Evolutionary conservation across 495 filamentous ascomycete genomes (phyloP).

Genomic region (Extremus antarcticus): DNA sequence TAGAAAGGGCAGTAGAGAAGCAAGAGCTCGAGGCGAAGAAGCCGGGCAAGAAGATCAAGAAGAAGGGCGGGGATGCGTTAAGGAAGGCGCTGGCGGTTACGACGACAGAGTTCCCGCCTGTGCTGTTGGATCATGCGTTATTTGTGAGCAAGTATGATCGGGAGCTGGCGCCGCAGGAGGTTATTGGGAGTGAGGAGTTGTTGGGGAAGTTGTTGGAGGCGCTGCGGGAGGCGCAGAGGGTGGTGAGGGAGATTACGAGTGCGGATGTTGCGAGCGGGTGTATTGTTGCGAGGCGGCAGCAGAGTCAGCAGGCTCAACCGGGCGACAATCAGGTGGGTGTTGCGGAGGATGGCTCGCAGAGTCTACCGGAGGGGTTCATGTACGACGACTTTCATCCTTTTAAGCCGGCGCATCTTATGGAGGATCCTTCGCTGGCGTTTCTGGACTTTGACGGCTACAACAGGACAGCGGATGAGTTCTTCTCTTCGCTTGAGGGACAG

Average conservation of each 20-base stretch:
- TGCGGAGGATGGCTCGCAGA: conserved; percentile 22
- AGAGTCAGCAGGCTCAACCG: conserved; percentile 15
- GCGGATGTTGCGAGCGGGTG: conserved; percentile 58
- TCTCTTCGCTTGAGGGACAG: conserved; percentile 89
- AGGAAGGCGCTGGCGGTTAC: conserved; percentile 68
- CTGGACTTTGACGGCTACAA: conserved; percentile 76
- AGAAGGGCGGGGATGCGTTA: conserved; percentile 60
- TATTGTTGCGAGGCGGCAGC: conserved; percentile 66
- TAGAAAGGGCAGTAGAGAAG: conserved; percentile 53
- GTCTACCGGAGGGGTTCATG: conserved; percentile 39
- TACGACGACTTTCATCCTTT: conserved; percentile 98
- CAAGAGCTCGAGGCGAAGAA: conserved; percentile 38
- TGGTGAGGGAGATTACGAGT: conserved; percentile 51
- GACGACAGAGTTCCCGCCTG: conserved; percentile 76
- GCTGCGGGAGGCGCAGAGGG: conserved; percentile 54
- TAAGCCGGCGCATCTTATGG: conserved; percentile 69
- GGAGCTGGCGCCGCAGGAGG: conserved; percentile 49
- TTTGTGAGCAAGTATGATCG: conserved; percentile 55
- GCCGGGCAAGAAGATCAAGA: conserved; percentile 60
- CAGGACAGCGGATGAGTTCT: conserved; percentile 89
- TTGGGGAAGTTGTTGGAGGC: conserved; percentile 52
- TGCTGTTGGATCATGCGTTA: conserved; percentile 79
- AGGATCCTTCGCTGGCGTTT: conserved; percentile 50
- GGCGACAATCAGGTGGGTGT: conserved; percentile 18
- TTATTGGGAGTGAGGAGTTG: conserved; percentile 53